A percentile compares a stretch with the other conserved stretches of the same genome.
These are phyloP conservation scores for Rosa persica DNA, from an alignment of 306 rosid genomes.

Conservation along the genomic window DNA sequence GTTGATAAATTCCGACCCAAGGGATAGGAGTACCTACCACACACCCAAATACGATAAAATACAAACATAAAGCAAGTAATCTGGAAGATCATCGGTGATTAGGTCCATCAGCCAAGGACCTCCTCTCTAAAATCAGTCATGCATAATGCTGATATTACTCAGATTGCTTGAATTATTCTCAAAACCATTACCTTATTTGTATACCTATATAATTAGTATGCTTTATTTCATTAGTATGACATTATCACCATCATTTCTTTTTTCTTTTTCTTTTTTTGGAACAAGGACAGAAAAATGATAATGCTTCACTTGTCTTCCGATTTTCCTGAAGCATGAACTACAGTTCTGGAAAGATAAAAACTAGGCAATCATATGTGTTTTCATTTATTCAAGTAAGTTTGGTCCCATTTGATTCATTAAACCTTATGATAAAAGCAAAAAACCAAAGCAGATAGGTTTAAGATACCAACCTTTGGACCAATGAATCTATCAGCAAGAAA, in stretches of 20 bases:
- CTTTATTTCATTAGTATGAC: background rate
- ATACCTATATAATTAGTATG: background rate
- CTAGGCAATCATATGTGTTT: background rate
- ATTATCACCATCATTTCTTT: background rate
- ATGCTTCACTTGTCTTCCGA: constrained; percentile 1
- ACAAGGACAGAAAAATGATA: background rate
- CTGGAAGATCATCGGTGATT: background rate
- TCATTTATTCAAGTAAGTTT: background rate
- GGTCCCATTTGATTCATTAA: background rate
- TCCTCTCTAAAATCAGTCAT: background rate
- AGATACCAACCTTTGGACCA: constrained; percentile 60
- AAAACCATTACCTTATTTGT: background rate
- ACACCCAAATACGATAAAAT: too few relatives aligned
- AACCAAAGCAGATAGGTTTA: constrained; percentile 9
- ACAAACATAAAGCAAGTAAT: background rate
- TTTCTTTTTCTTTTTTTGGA: background rate
- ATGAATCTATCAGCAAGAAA: constrained; percentile 40
- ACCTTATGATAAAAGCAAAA: constrained; percentile 2
- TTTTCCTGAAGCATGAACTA: background rate
- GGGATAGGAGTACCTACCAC: background rate
- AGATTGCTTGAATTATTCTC: background rate
- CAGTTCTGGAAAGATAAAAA: background rate
- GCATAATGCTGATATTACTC: background rate
- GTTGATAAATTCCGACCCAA: background rate
- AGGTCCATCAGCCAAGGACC: background rate